A percentile compares a stretch with the other conserved stretches of the same genome.
Evolutionary conservation across 208 protist species (phyloP).

Genomic region (Acanthamoeba sp.): DNA sequence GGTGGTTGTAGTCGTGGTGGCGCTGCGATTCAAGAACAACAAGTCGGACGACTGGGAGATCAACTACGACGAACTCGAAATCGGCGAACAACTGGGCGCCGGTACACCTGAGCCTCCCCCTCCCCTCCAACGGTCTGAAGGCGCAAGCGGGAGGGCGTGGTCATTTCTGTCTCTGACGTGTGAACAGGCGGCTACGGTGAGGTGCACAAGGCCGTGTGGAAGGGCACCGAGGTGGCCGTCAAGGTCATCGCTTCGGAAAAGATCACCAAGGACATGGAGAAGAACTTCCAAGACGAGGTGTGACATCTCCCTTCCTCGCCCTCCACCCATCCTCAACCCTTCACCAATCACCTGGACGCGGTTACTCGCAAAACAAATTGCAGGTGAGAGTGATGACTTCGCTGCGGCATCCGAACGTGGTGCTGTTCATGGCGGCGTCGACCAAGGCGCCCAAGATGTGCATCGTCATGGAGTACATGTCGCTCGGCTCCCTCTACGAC

Average conservation of each 20-base stretch:
- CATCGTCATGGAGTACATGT: slow-evolving; percentile 48
- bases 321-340: too few species aligned
- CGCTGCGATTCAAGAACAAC: neutral
- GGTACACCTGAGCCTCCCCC: too few species aligned
- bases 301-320: too few species aligned
- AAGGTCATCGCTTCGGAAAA: neutral
- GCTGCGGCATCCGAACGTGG: slow-evolving; percentile 82
- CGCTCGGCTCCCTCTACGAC: slow-evolving; percentile 18
- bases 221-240: neutral
- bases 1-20: neutral
- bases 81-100: slow-evolving; percentile 8
- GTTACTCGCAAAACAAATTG: too few species aligned
- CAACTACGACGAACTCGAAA: slow-evolving; percentile 12
- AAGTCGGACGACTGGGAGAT: slow-evolving; percentile 49
- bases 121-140: too few species aligned
- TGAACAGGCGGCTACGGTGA: neutral
- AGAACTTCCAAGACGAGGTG: neutral
- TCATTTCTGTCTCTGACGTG: too few species aligned
- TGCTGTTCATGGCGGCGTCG: slow-evolving; percentile 83
- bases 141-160: too few species aligned
- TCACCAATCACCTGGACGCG: too few species aligned
- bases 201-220: neutral
- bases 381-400: slow-evolving; percentile 80
- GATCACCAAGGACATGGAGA: neutral
- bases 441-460: neutral